Base-by-base conservation (phyloP, 164 flowering plant species). In the Vitis rupestris region DNA sequence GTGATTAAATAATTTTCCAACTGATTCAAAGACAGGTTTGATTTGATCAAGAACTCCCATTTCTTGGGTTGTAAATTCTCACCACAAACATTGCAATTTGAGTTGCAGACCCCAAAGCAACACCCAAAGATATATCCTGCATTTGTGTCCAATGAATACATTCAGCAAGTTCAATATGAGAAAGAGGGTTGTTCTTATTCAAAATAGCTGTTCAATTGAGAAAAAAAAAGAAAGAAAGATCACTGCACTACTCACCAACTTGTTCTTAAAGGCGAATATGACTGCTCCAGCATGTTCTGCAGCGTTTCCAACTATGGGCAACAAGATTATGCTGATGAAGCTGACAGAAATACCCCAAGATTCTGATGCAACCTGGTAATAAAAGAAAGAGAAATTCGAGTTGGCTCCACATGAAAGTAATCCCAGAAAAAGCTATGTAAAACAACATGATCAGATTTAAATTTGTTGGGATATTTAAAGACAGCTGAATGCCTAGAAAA, bases 241-340 rank as follows among this genome's bases (percentile, higher is more conserved):
- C 12, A 27, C 1, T 10, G 4, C 12, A n/a, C 15, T 17, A 70
- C 88, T 72, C 50, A 95, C 99, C 92, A 93, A 68, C 73, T 96
- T 91, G 84, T 96, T 89, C 78, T 89, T 93, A 58, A 86, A 84
- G 15, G 97, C 98, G 62, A 96, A 96, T 8, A 96, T 91, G 72
- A 93, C 66, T 0, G 99, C 91, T 44, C 95, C 94, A 4, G 99
- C 95, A 68, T 93, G 98, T 72, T 96, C 99, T 1, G 98, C 97
- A 2, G 97, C 99, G 74, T 96, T 96, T 68, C 99, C 98, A 56
- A 91, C 97, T 14, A 96, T 90, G 27, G 99, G 97, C 23, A 96
- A 82, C 81, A 96, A 69, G 64, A 96, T 90, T 23, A 96, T 82
- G 81, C 97, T 92, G 56, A 93, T 82, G 84, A 96, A 96, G 80